Base-by-base conservation (phyloP, 257 asterid species). In the Ilex aquifolium region DNA sequence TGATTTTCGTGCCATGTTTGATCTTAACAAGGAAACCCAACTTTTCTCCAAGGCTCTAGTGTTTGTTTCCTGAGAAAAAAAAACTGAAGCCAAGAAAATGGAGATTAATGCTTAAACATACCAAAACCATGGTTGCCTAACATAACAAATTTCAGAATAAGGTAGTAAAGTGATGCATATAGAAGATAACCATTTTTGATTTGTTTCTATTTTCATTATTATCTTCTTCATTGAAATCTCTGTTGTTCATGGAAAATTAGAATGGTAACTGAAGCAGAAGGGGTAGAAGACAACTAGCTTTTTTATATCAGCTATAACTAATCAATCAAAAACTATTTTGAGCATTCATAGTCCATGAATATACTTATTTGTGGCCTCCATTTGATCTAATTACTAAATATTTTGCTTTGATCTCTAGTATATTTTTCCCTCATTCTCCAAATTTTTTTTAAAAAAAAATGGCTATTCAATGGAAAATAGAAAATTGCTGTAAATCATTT, bases 1-100 rank as follows among this genome's bases (percentile, higher is more conserved):
- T 29, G 72, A 52, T 60, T 63, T 67, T 40, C 66, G 21, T 13
- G 12, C 66, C 62, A 67, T 66, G 21, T 59, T 36, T 13, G 10
- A 39, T 40, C 32, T 40, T 17, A 10, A 14, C 52, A 5, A 46
- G 13, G 13, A 10, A 10, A 10, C 13, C 52, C 52, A 5, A 46
- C 3, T 46, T 4, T 46, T 7, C 52, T 46, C 52, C 14, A 46
- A 46, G 52, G n/a, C 13, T 46, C 4, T 46, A 11, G 42, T 4
- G 42, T 36, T 46, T 46, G 13, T 46, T 42, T 14, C 4, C n/a
- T 46, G 52, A 11, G 10, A 6, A 53, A 53, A 53, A 53, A 53
- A n/a, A 17, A 14, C 30, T 15, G 57, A 53, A 36, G 42, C 5
- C 5, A 53, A 53, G 15, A 53, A 14, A 17, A 53, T 15, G 3